Evolutionary conservation across 1,284 basidiomycete genomes (phyloP), one percentile per base, ranked within the genome.

Genomic region (Ceratobasidium sp.): DNA sequence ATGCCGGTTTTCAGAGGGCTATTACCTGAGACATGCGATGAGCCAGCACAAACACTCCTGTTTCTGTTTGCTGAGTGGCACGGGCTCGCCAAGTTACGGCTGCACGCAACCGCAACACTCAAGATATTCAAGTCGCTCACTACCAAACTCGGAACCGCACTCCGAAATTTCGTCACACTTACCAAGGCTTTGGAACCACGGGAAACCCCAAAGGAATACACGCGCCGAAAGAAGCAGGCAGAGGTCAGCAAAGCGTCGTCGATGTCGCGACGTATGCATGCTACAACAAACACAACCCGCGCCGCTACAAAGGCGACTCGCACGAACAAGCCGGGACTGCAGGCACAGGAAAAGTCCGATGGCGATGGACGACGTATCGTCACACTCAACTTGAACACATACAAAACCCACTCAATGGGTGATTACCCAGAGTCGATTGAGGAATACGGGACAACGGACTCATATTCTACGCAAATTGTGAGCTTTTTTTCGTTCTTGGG

Each of bases 331-430:
- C 3, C 62, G 17, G 9, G 1, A 37, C 11, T n/a, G n/a, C n/a
- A n/a, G n/a, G n/a, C 9, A 37, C 49, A 52, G 49, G 17, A 40
- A 2, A 19, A 52, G 7, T 17, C 65, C 17, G 25, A 40, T 32
- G n/a, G 34, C 49, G 49, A 52, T 13, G 46, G 65, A 59, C 40
- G 52, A 13, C 54, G 37, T 19, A 43, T 44, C 8, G 32, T 52
- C 22, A 44, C 25, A 40, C 40, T 70, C 2, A 70, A 70, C 56
- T n/a, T 70, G 6, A 59, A 57, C 40, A 70, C 54, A 17, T 70
- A 70, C 29, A 86, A 85, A 76, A 81, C 81, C 59, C 85, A 86
- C 79, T 80, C 82, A 0, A 77, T 85, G 2, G 83, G 82, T 0
- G 84, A 86, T 61, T 85, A 84, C 59, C 78, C 78, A 0, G 29